Base-by-base conservation (phyloP, 495 filamentous ascomycete species). In the Hypoxylon fuscum region DNA sequence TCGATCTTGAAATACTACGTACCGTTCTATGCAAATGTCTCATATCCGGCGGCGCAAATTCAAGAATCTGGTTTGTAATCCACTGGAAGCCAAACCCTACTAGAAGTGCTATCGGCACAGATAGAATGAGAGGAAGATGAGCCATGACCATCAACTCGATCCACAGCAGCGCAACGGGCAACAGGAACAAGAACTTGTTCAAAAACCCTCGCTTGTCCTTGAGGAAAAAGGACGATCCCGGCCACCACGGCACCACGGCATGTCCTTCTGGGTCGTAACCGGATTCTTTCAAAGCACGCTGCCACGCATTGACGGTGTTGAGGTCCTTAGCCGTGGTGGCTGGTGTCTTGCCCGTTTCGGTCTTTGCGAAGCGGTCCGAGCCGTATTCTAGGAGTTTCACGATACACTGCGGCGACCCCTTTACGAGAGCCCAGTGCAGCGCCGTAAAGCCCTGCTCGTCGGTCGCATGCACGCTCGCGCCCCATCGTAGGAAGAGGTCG, bases 341-440 rank as follows among this genome's bases (percentile, higher is more conserved):
- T 2, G 95, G 95, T 2, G 90, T 90, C 76, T 98, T 97, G 37
- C 92, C 92, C 40, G 93, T 92, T 10, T 83, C 81, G 5, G 91
- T 97, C 73, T 90, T 87, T 17, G 88, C 90, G 69, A 94, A 97
- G 21, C 95, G 83, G 76, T 98, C 96, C 17, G 93, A 85, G 22
- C 95, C 96, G 70, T 96, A 97, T 76, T 97, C 95, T 46, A 98
- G 77, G 29, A 98, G 75, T 73, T 97, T 98, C 70, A 92, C 83
- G 64, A 98, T 89, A 74, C 92, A 96, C 1, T 84, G 85, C 44
- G 89, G 80, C 29, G 87, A 93, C 3, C 95, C 96, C 72, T 94
- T 94, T 11, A 98, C 96, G 49, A 98, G 79, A 1, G 93, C 94
- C 95, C 95, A 98, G 72, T 98, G 95, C 52, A 98, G 79, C 2